Evolutionary conservation across 768 basidiomycete genomes (phyloP), one percentile per base, ranked within the genome.

Genomic region (Podaxis carcinomalis): DNA sequence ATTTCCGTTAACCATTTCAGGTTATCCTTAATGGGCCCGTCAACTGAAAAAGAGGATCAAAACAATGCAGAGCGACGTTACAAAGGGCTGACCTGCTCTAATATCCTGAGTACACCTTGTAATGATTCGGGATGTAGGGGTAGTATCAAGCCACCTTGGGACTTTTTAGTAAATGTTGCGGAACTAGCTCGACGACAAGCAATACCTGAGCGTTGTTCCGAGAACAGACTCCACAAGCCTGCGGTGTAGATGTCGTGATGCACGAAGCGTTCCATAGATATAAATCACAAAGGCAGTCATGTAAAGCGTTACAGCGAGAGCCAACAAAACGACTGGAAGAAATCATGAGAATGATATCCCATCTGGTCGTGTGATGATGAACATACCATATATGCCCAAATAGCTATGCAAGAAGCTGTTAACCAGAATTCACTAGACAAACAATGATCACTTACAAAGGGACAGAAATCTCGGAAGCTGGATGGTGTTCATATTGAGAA

Each of bases 101-200:
- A 87, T 84, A 67, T 88, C 87, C 51, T 85, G 82, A 1, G 87
- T 88, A 67, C 82, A 84, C 58, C 87, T 78, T 19, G 84, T 74
- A 51, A 87, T 83, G 40, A 89, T 80, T 5, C 87, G 81, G 21
- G 75, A 74, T 0, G 71, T 71, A 6, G 77, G 76, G 1, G 78
- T 79, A 5, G 69, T 70, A 63, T 76, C 75, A 19, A 80, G 74
- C 73, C 72, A 85, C 71, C 85, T 80, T 19, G 16, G 19, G 21
- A 49, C 23, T 13, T 23, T 23, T 49, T 7, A 49, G 47, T n/a
- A 14, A 44, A 4, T 6, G 14, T 44, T 44, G n/a, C 6, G 42
- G 42, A 7, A 44, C 21, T 44, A 40, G 13, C 5, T 28, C 28
- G 28, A 36, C 4, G 27, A 25, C 46, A 36, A 16, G 35, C 13